phyloP scores from a whole-genome alignment of 805 yeast species.

The Osmozyma mogii region DNA sequence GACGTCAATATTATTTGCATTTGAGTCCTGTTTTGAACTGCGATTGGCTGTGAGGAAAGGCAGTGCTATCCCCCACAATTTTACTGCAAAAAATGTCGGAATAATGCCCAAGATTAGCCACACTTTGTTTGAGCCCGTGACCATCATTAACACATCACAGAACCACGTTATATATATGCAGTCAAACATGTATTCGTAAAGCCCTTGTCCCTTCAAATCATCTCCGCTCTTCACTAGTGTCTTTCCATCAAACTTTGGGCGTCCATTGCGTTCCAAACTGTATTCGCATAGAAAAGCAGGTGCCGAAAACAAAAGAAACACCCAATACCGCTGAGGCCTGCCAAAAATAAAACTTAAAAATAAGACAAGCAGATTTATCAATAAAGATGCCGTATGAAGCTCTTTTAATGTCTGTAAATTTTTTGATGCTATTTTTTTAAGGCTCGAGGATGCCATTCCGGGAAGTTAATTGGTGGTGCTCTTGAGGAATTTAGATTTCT shows the following conservation, averaged over 20 bases:
- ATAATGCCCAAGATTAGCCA: conserved; percentile 50
- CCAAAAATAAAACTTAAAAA: conserved; percentile 6
- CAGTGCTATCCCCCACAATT: no score
- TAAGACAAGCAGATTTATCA: conserved; percentile 8
- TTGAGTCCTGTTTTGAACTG: no score
- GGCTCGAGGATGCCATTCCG: conserved; percentile 50
- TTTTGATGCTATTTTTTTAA: conserved; percentile 43
- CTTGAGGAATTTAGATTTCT: no score
- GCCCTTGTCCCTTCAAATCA: conserved; percentile 53
- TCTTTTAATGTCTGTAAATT: conserved; percentile 33
- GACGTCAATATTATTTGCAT: no score
- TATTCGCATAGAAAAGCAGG: conserved; percentile 40
- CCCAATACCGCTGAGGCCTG: conserved; percentile 12
- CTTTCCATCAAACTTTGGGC: conserved; percentile 40
- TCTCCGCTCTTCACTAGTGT: conserved; percentile 48
- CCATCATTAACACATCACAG: conserved; percentile 44
- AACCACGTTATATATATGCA: conserved; percentile 57
- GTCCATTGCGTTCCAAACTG: conserved; percentile 49
- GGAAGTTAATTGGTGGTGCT: no score
- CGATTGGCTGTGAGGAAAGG: no score
- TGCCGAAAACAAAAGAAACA: conserved; percentile 24
- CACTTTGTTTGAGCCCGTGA: conserved; percentile 48
- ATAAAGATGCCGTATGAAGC: conserved; percentile 25
- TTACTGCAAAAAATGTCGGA: conserved; percentile 47
- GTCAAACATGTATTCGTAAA: conserved; percentile 69